These are phyloP conservation scores for Stachybotrys chlorohalonatus DNA, from an alignment of 2,329 filamentous ascomycete genomes.

Conservation along the genomic window DNA sequence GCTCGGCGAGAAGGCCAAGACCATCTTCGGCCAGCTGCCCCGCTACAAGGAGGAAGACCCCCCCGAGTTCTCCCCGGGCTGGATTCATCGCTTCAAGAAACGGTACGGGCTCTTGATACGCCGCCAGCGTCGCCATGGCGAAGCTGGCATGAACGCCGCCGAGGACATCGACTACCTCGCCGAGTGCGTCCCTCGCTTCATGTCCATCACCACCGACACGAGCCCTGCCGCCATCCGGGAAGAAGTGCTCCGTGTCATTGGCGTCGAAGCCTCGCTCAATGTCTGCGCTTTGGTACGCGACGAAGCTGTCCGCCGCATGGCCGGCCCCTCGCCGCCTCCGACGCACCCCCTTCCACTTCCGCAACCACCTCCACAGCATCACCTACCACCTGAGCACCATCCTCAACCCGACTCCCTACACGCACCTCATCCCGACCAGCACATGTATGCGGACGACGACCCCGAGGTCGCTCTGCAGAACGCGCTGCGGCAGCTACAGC, in stretches of 20 bases:
- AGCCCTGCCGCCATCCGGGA: slow-evolving; percentile 52
- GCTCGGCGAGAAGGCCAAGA: slow-evolving; percentile 52
- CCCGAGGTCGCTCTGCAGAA: slow-evolving; percentile 51
- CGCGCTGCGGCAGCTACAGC: slow-evolving; percentile 47
- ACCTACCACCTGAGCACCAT: not conserved
- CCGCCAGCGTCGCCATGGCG: slow-evolving; percentile 44
- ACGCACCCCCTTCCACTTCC: slow-evolving; percentile 10
- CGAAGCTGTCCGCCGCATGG: slow-evolving; percentile 38
- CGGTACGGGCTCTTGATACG: slow-evolving; percentile 49
- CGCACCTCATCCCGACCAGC: slow-evolving; percentile 22
- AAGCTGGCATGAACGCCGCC: slow-evolving; percentile 35
- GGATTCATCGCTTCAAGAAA: slow-evolving; percentile 58
- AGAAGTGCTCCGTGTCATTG: slow-evolving; percentile 43
- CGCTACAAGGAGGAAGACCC: slow-evolving; percentile 51
- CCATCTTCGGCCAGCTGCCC: slow-evolving; percentile 47
- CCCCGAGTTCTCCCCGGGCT: slow-evolving; percentile 54
- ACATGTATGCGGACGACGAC: slow-evolving; percentile 41
- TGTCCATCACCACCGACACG: slow-evolving; percentile 48
- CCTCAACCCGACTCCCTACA: slow-evolving; percentile 12
- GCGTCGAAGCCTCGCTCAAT: slow-evolving; percentile 43
- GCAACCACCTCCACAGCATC: slow-evolving; percentile 14
- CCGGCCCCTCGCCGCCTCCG: slow-evolving; percentile 1
- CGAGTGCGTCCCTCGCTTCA: slow-evolving; percentile 50
- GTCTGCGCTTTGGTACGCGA: slow-evolving; percentile 50
- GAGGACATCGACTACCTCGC: slow-evolving; percentile 52